Percentiles rank a stretch among this genome's conserved stretches.
Conservation (phyloP, 192 early-diverging fungal genomes). For the Jimgerdemannia lactiflua region DNA sequence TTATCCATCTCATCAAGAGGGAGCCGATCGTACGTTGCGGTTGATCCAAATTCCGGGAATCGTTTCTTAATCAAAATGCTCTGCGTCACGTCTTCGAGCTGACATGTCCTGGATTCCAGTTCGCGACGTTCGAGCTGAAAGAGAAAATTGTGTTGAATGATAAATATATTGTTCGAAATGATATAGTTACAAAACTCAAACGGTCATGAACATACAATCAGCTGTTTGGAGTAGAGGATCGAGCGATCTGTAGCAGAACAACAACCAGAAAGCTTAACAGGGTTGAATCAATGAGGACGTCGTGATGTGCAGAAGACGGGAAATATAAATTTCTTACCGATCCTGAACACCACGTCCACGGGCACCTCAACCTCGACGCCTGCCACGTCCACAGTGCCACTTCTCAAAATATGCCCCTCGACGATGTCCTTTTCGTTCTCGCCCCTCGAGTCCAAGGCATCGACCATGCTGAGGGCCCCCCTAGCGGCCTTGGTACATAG, state of each 20-base stretch:
- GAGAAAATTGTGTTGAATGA: not conserved
- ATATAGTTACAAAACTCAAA: too few relatives aligned
- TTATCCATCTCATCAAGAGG: too few relatives aligned
- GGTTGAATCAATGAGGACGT: too few relatives aligned
- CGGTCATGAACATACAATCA: conserved; percentile 36
- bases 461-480: not conserved
- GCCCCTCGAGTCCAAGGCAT: too few relatives aligned
- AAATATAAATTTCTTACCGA: too few relatives aligned
- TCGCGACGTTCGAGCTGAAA: conserved; percentile 38
- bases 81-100: conserved; percentile 41
- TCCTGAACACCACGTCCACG: not conserved
- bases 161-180: too few relatives aligned
- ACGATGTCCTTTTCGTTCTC: too few relatives aligned
- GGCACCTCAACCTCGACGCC: conserved; percentile 3
- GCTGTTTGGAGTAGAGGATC: conserved; percentile 46
- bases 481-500: conserved; percentile 32
- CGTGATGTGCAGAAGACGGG: too few relatives aligned
- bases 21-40: conserved; percentile 32
- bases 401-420: not conserved
- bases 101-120: conserved; percentile 31
- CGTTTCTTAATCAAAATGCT: conserved; percentile 54
- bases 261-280: too few relatives aligned
- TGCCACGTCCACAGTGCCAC: conserved; percentile 6
- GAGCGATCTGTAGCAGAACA: conserved; percentile 34
- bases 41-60: conserved; percentile 46